Conservation (phyloP, 2,329 filamentous ascomycete genomes). For the Clonostachys rosea region DNA sequence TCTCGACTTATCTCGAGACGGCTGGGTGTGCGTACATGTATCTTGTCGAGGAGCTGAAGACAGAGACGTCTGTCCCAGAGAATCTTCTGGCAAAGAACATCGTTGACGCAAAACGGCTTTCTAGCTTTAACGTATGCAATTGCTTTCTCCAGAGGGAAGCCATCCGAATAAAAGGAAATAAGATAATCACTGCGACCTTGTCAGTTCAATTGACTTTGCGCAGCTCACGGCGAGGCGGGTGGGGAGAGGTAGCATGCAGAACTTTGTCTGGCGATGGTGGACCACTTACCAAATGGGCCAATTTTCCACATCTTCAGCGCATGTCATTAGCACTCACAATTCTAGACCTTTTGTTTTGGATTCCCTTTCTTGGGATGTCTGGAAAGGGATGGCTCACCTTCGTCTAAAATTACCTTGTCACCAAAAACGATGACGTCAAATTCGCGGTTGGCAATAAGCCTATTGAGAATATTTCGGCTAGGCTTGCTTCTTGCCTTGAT, state of each 20-base stretch:
- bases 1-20: constrained; percentile 90
- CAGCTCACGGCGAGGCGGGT: not conserved
- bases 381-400: constrained; percentile 49
- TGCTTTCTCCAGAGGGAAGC: constrained; percentile 93
- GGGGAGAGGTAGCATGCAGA: not conserved
- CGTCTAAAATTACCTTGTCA: constrained; percentile 96
- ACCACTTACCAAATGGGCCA: constrained; percentile 79
- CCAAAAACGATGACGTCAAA: constrained; percentile 98
- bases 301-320: constrained; percentile 70
- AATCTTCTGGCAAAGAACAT: constrained; percentile 94
- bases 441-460: constrained; percentile 82
- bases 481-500: constrained; percentile 96
- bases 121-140: constrained; percentile 91
- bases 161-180: constrained; percentile 97
- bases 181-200: constrained; percentile 69
- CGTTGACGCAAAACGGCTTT: constrained; percentile 96
- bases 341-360: not conserved
- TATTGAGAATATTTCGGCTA: constrained; percentile 91
- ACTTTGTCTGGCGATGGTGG: not conserved
- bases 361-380: not conserved
- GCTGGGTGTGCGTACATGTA: constrained; percentile 84
- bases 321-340: constrained; percentile 4
- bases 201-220: constrained; percentile 2
- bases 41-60: constrained; percentile 79
- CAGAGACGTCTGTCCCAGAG: constrained; percentile 94